Base-by-base conservation (phyloP, 768 basidiomycete genomes). In the Antrodiella citrinella region DNA sequence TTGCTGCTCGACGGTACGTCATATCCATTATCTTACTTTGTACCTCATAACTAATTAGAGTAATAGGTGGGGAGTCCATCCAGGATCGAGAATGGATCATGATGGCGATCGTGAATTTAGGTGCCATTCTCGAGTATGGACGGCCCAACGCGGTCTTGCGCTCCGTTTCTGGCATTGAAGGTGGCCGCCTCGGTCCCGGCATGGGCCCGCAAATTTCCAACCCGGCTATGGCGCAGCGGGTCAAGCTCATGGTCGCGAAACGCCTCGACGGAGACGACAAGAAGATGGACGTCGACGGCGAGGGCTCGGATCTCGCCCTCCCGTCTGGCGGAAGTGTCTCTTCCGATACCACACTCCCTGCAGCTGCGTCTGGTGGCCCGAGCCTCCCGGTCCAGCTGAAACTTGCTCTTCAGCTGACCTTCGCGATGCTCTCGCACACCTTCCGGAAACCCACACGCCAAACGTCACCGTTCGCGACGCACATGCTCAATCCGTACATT, bases 31-130 rank as follows among this genome's bases (percentile, higher is more conserved):
- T 11, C 22, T 24, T 9, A 4, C 35, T 3, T 23, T 5, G 19
- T 42, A 13, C 26, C 10, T 35, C 25, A 7, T 35, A 5, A 4
- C 44, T 45, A 18, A 10, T 24, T 24, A 25, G 13, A 45, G 50
- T 38, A 38, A n/a, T 44, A 63, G 62, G 56, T n/a, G 57, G 55
- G 46, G 62, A 60, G 53, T 81, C 79, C 9, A 84, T 81, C 0
- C 80, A 87, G 56, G 86, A 84, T 61, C 81, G 84, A 23, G 91
- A 95, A 50, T 99, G 96, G 96, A 84, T 91, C 57, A 92, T 94
- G 86, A 95, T 98, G 91, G 95, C 81, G 0, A 71, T 86, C 43
- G 73, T 91, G 57, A 95, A 95, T 64, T 73, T 97, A 25, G 74
- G 80, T 3, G 78, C 87, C 0, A 66, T 96, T 7, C 70, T 97